Evolutionary conservation across 441 rosid species (phyloP).

Genomic region (Gossypium schwendimanii): DNA sequence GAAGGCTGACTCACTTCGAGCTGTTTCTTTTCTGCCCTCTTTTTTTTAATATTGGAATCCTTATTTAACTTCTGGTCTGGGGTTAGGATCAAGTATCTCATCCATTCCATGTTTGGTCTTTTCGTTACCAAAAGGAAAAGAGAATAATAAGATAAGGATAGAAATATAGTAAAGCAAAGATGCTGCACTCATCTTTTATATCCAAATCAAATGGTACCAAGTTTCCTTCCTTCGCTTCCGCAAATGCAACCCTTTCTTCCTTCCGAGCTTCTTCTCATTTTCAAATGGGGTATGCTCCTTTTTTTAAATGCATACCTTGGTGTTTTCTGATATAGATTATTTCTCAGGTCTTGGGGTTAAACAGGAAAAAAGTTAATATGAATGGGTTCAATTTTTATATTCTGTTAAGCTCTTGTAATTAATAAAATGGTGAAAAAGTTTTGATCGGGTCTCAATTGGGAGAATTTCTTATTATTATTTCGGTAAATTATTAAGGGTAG

Average conservation of each 20-base stretch:
- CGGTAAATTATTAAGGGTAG: neutral
- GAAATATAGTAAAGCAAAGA: conserved; percentile 17
- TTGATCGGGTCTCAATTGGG: neutral
- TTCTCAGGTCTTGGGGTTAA: neutral
- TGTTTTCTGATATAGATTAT: neutral
- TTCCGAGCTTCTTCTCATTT: conserved; percentile 13
- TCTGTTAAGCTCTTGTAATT: neutral
- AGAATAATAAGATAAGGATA: conserved; percentile 8
- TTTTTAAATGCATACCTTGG: too few relatives aligned
- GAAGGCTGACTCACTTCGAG: neutral
- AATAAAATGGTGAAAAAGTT: neutral
- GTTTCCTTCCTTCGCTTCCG: conserved; percentile 18
- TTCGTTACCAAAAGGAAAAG: neutral
- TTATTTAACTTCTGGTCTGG: neutral
- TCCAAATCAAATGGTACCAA: conserved; percentile 22
- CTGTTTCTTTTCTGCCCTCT: neutral
- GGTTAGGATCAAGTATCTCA: conserved; percentile 5
- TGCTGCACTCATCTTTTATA: conserved; percentile 33
- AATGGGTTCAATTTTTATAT: neutral
- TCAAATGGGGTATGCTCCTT: conserved; percentile 40
- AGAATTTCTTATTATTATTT: neutral
- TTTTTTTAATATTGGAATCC: neutral
- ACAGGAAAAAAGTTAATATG: neutral
- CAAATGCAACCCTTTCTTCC: conserved; percentile 16
- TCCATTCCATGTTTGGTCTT: neutral